Percentiles rank a stretch among this genome's conserved stretches.
phyloP scores from a whole-genome alignment of 257 asterid species.

The Knoxia roxburghii region DNA sequence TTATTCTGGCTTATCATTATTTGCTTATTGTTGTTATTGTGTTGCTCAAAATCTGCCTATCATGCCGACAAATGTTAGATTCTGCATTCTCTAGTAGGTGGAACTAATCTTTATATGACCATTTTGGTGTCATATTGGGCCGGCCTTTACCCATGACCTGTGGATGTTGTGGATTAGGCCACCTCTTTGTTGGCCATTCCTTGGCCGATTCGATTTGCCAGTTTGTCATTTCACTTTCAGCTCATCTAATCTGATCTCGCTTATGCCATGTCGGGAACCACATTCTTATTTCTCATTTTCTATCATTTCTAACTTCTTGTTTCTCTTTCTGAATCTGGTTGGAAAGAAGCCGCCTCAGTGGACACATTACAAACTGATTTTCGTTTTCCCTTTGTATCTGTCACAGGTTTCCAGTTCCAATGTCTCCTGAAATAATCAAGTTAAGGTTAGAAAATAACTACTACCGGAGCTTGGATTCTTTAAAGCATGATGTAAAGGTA shows the following conservation, averaged over 20 bases:
- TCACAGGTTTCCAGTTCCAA: slow-evolving; percentile 87
- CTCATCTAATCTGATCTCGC: neutral
- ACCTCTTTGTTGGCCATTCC: neutral
- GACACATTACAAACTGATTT: slow-evolving; percentile 8
- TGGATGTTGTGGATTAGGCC: neutral
- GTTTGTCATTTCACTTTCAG: neutral
- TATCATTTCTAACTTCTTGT: neutral
- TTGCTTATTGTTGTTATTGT: neutral
- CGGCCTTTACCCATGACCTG: neutral
- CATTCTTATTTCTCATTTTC: neutral
- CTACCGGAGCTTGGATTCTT: slow-evolving; percentile 55
- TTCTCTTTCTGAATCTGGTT: neutral
- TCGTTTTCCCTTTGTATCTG: neutral
- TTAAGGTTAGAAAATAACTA: slow-evolving; percentile 62
- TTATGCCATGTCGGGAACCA: no score
- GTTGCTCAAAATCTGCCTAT: neutral
- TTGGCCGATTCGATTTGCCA: neutral
- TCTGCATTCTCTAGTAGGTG: neutral
- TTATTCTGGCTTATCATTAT: no score
- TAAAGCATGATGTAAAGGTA: slow-evolving; percentile 59
- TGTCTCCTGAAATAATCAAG: slow-evolving; percentile 59
- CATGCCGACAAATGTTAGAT: neutral
- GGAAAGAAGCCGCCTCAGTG: neutral
- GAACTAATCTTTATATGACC: neutral
- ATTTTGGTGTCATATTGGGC: neutral